Base-by-base conservation (phyloP, 2,329 filamentous ascomycete genomes). In the Fusarium algeriense region DNA sequence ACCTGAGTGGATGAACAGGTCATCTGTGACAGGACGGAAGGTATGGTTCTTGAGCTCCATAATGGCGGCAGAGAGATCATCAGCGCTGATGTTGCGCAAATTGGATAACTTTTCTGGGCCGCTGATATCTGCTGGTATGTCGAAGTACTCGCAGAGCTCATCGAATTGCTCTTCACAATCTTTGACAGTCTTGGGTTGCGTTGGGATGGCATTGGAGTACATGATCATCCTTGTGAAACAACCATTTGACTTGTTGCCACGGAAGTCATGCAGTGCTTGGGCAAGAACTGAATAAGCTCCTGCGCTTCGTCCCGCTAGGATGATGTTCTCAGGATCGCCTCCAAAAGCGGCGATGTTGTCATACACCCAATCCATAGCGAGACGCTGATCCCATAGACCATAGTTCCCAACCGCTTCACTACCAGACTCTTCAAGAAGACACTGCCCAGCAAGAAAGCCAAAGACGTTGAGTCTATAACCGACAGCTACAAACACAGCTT, bases 181-280 rank as follows among this genome's bases (percentile, higher is more conserved):
- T 23, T 65, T 20, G 14, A 65, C 62, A 6, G 43, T 64, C 37
- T 65, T 65, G 5, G 62, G 62, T 0, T 65, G 62, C 3, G 62
- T 65, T 3, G 62, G 49, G 2, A 65, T 65, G 5, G 60, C 62
- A 49, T 65, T 65, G 1, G 62, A 65, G 49, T 65, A 65, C 60
- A 65, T 65, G 13, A 65, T 64, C 43, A 64, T 64, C 11, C 50
- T 45, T 8, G 26, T 44, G 7, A 65, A 65, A 1, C 2, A 37
- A 5, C 49, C 7, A 1, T 30, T 15, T 0, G 43, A 64, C 4
- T 38, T 49, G 10, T 28, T 49, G 0, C 62, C 60, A 6, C 62
- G 37, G 2, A 65, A 65, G 6, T 64, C 60, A 12, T 65, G 49
- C 2, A 65, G 49, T 0, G 62, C 30, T 11, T 58, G 62, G 0